These are phyloP conservation scores for Geotrichum citri-aurantii DNA, from an alignment of 1,139 yeast genomes.

Conservation along the genomic window DNA sequence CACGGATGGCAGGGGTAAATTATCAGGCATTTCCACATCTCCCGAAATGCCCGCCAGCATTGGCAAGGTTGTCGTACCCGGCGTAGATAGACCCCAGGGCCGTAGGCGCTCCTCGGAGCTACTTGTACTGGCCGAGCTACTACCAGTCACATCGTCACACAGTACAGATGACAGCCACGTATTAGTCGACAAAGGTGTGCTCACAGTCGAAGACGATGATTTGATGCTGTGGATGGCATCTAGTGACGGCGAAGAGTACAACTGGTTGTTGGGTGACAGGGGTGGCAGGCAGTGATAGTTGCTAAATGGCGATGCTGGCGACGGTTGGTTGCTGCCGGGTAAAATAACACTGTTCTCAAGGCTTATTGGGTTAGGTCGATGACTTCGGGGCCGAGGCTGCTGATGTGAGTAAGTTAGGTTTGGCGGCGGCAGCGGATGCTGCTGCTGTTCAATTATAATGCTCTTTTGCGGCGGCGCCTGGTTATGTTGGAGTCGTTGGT, in stretches of 20 bases:
- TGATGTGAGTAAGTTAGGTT: constrained; percentile 9
- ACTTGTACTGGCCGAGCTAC: neutral
- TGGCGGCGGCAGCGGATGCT: constrained; percentile 3
- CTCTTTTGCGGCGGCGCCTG: constrained; percentile 8
- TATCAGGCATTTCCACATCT: constrained; percentile 15
- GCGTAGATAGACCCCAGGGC: constrained; percentile 32
- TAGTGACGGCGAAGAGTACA: constrained; percentile 15
- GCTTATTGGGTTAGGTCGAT: constrained; percentile 12
- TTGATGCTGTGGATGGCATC: constrained; percentile 19
- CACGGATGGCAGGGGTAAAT: constrained; percentile 22
- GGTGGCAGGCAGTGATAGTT: constrained; percentile 22
- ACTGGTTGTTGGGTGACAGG: constrained; percentile 17
- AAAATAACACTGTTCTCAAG: constrained; percentile 2
- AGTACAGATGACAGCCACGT: constrained; percentile 32
- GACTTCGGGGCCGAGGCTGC: constrained; percentile 14
- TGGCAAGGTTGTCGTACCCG: constrained; percentile 26
- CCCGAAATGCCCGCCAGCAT: constrained; percentile 28
- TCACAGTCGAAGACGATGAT: constrained; percentile 20
- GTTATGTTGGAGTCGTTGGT: no score
- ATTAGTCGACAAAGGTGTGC: constrained; percentile 29
- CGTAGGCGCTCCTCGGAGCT: constrained; percentile 30
- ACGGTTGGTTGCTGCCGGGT: neutral
- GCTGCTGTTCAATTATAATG: constrained; percentile 20
- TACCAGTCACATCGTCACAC: constrained; percentile 16
- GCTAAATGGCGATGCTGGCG: constrained; percentile 20